phyloP scores from a whole-genome alignment of 1,284 basidiomycete genomes.

The Meira nashicola region DNA sequence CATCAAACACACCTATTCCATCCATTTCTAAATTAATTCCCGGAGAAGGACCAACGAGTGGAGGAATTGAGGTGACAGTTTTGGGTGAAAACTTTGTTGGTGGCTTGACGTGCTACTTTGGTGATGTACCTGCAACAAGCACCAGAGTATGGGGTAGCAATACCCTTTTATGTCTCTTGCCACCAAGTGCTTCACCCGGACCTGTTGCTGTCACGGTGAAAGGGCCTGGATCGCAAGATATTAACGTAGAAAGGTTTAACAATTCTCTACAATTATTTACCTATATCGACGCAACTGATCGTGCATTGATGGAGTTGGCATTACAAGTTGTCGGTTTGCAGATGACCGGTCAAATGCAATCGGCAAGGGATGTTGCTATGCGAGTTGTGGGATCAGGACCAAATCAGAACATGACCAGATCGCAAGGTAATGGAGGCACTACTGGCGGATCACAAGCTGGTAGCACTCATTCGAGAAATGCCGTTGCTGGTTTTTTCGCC shows the following conservation, averaged over 20 bases:
- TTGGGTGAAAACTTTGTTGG: conserved; percentile 68
- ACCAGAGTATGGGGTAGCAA: conserved; percentile 90
- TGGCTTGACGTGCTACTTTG: conserved; percentile 71
- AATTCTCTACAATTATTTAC: conserved; percentile 59
- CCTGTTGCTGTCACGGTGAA: conserved; percentile 79
- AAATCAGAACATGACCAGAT: conserved; percentile 6
- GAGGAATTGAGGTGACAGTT: conserved; percentile 90
- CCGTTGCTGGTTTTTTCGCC: conserved; percentile 29
- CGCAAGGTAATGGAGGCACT: background rate
- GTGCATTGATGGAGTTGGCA: conserved; percentile 89
- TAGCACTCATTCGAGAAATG: conserved; percentile 15
- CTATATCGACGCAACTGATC: conserved; percentile 83
- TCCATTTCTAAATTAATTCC: conserved; percentile 61
- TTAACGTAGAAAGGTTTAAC: background rate
- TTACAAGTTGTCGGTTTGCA: conserved; percentile 89
- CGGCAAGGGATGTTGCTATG: conserved; percentile 78
- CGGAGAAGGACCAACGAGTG: conserved; percentile 70
- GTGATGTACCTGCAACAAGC: conserved; percentile 71
- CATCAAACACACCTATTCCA: conserved; percentile 35
- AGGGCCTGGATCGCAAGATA: conserved; percentile 41
- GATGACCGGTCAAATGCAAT: conserved; percentile 91
- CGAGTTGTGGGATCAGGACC: conserved; percentile 52
- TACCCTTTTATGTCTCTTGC: conserved; percentile 85
- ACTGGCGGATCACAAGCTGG: background rate
- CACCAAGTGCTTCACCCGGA: conserved; percentile 74